Evolutionary conservation across 1,139 yeast species (phyloP).

Genomic region (Nakaseomyces kungkrabaensis): DNA sequence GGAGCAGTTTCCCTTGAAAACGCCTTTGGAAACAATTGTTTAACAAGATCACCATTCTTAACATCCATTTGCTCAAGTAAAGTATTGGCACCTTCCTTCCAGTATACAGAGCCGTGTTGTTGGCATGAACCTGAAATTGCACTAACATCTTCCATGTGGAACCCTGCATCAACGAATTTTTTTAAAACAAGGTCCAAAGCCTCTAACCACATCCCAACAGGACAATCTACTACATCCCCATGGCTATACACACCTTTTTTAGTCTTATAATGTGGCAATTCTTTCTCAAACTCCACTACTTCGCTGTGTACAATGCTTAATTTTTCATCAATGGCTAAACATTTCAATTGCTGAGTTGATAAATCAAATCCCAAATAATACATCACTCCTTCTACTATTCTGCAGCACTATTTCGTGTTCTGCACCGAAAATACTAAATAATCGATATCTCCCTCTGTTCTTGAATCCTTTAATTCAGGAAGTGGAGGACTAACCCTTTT

Average conservation of each 20-base stretch:
- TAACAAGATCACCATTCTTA: conserved; percentile 29
- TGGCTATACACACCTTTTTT: conserved; percentile 59
- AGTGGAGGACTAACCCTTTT: no score
- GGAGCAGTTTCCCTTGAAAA: conserved; percentile 65
- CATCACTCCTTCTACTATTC: not conserved
- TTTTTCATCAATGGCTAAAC: conserved; percentile 50
- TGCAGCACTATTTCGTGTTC: no score
- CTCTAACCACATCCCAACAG: conserved; percentile 84
- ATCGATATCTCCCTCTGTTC: no score
- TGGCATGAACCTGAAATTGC: conserved; percentile 84
- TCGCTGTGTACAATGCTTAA: conserved; percentile 48
- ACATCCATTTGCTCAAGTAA: conserved; percentile 32
- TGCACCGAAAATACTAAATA: not conserved
- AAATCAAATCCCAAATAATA: conserved; percentile 69
- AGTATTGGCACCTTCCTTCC: conserved; percentile 45
- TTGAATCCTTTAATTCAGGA: no score
- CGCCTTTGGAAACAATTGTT: conserved; percentile 39
- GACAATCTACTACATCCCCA: conserved; percentile 51
- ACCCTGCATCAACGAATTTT: conserved; percentile 32
- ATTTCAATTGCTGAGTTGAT: conserved; percentile 82
- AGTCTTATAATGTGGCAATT: conserved; percentile 49
- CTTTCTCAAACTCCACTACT: conserved; percentile 63
- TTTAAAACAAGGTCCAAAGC: conserved; percentile 59
- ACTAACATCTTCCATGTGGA: conserved; percentile 51
- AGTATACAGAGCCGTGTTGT: conserved; percentile 85